Evolutionary conservation across 805 yeast species (phyloP), one percentile per base, ranked within the genome.

Genomic region (Schizosaccharomyces osmophilus): DNA sequence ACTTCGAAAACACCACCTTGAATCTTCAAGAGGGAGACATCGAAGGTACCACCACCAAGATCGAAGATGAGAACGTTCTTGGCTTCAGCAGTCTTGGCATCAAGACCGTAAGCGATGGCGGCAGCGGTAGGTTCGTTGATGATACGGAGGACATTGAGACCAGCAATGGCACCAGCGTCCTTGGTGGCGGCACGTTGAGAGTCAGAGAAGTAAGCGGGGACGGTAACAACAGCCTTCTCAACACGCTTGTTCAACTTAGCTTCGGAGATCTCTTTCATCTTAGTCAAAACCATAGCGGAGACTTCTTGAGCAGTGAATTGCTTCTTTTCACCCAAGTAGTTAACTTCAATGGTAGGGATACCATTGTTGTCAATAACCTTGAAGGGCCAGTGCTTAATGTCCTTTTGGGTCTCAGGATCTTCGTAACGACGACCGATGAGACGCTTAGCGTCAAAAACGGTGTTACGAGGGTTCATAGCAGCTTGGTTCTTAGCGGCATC

Each of bases 401-500:
- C 95, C 77, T 82, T 83, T 79, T 85, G 90, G 68, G 86, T 93
- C 66, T 81, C 82, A 78, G 73, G 83, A 84, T 82, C 88, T 69
- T 80, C 81, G 78, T 79, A 86, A 73, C 86, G 82, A 73, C 95
- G 83, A 73, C 97, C 97, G 71, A 88, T 89, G 70, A 88, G 79
- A 78, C 97, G 85, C 82, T 88, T 88, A 71, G 90, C 89, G 72
- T 85, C 94, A 65, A 71, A 71, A 43, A 31, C 48, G 60, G 60
- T 57, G 48, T 89, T 89, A 63, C 77, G 72, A 65, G 95, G 95
- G 78, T 88, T 88, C 73, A 88, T 82, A 63, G 95, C 89, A 65
- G 96, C 96, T 78, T 88, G 97, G 76, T 89, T 88, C 83, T 88
- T 88, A 66, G 96, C 97, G 67, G 96, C 90, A 74, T 87, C 96